Evolutionary conservation across 345 rosid species (phyloP).

Genomic region (Arabidopsis arenosa): DNA sequence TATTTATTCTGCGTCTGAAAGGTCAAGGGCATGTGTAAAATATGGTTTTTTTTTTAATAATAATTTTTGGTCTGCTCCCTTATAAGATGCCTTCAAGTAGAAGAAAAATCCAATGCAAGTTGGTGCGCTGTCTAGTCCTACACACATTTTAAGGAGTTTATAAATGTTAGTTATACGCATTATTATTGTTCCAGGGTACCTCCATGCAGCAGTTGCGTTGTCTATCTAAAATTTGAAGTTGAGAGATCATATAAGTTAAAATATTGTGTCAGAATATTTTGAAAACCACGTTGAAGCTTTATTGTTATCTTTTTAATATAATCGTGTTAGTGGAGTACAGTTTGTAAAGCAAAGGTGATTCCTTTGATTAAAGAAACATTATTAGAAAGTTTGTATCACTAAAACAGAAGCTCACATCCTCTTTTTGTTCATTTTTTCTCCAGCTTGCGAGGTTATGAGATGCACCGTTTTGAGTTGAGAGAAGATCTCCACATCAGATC

Average conservation of each 20-base stretch:
- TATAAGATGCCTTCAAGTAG: background rate
- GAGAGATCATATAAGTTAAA: slow-evolving; percentile 26
- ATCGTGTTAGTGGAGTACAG: slow-evolving; percentile 24
- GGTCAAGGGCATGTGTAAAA: slow-evolving; percentile 32
- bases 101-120: slow-evolving; percentile 27
- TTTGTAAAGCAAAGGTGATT: slow-evolving; percentile 32
- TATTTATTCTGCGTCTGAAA: background rate
- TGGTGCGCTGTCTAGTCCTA: background rate
- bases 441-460: slow-evolving; percentile 38
- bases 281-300: slow-evolving; percentile 25
- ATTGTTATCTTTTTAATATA: background rate
- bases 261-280: slow-evolving; percentile 27
- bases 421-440: slow-evolving; percentile 7
- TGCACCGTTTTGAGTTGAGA: slow-evolving; percentile 21
- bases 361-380: slow-evolving; percentile 17
- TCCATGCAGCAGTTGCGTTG: slow-evolving; percentile 28
- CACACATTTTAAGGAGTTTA: background rate
- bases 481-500: slow-evolving; percentile 30
- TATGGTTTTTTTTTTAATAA: slow-evolving; percentile 9
- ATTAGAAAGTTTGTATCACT: slow-evolving; percentile 34
- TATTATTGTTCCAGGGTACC: slow-evolving; percentile 3
- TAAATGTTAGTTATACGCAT: background rate
- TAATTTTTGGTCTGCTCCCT: slow-evolving; percentile 8
- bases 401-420: slow-evolving; percentile 27
- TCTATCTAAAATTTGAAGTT: slow-evolving; percentile 8